Evolutionary conservation across 2,329 filamentous ascomycete genomes (phyloP), one percentile per base, ranked within the genome.

Genomic region (Cordyceps tenuipes): DNA sequence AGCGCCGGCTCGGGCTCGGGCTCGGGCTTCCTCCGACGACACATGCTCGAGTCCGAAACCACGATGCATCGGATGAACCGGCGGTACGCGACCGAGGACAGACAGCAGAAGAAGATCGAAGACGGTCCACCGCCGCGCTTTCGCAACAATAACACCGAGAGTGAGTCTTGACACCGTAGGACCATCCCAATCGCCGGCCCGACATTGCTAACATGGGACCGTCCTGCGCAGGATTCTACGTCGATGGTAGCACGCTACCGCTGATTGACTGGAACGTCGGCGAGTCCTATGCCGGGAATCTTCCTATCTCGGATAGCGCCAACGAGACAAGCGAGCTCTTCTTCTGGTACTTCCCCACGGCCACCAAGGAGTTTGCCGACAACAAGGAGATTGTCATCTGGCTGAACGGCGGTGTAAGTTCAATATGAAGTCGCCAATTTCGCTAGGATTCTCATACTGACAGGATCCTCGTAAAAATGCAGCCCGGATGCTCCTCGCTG

Each of bases 241-340:
- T 87, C 57, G 82, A 88, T 67, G 82, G 86, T 34, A 79, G 76
- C 1, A 77, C 74, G 1, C 78, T 89, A 59, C 86, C 86, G 1
- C 82, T 87, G 17, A 83, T 89, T 3, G 70, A 80, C 54, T 89
- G 86, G 64, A 84, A 89, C 62, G 74, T 86, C 54, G 78, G 78
- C 60, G 81, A 84, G 69, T 82, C 79, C 0, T 85, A 84, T 66
- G 76, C 82, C 49, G 82, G 82, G n/a, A 72, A 82, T 44, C 68
- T 85, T 15, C 82, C 82, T 9, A 82, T 85, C 60, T 71, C 65
- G 49, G 77, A 79, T 10, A 69, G 74, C 56, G 66, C 72, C 0
- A 67, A 79, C 44, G 70, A 70, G 46, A 64, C 61, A 5, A 68
- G 71, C 26, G 71, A 81, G 67, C 70, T 82, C 1, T 82, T 76